Evolutionary conservation across 495 filamentous ascomycete species (phyloP).

Genomic region (Tuber magnatum): DNA sequence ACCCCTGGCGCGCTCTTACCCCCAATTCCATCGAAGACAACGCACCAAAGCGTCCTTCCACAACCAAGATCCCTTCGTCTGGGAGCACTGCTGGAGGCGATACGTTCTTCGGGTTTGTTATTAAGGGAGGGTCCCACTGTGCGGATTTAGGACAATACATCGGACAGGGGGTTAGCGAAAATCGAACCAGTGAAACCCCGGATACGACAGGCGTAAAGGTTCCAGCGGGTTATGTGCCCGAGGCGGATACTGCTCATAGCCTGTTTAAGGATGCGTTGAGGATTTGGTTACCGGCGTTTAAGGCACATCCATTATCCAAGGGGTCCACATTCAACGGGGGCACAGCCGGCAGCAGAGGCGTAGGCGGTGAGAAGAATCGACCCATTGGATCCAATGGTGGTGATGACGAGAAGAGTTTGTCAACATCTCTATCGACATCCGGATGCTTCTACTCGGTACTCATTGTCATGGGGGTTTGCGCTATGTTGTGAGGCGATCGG

Average conservation of each 20-base stretch:
- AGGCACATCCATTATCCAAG: conserved; percentile 8
- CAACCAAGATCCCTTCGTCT: conserved; percentile 18
- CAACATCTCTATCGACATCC: background rate
- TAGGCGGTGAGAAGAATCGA: background rate
- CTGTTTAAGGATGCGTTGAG: conserved; percentile 27
- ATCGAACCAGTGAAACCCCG: background rate
- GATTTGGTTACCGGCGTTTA: conserved; percentile 29
- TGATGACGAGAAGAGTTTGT: background rate
- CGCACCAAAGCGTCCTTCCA: conserved; percentile 9
- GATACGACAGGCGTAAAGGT: background rate
- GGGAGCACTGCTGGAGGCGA: conserved; percentile 5
- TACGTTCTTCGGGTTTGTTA: conserved; percentile 26
- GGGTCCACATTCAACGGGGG: background rate
- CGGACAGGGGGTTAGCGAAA: background rate
- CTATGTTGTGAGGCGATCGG: background rate
- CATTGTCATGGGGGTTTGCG: background rate
- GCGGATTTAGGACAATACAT: conserved; percentile 14
- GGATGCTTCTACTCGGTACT: background rate
- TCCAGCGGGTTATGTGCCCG: background rate
- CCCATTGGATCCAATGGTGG: background rate
- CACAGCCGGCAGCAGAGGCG: background rate
- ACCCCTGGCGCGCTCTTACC: conserved; percentile 28
- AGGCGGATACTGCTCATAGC: conserved; percentile 22
- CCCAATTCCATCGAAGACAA: conserved; percentile 12
- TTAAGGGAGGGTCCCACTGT: conserved; percentile 23